Evolutionary conservation across 1,139 yeast genomes (phyloP).

Genomic region (Candida glucosophila): DNA sequence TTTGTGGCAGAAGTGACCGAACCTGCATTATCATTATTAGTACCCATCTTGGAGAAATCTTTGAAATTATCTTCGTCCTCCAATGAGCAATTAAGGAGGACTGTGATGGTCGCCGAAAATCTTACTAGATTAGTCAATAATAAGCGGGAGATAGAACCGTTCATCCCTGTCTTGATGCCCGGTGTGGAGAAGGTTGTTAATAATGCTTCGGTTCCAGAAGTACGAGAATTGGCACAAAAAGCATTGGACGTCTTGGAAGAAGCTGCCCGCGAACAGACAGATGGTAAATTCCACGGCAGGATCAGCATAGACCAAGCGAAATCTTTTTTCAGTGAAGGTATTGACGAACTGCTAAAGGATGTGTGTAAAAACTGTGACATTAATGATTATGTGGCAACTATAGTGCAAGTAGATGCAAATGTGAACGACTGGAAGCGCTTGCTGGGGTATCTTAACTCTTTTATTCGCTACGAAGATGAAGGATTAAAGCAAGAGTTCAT

Average conservation of each 20-base stretch:
- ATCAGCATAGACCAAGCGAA: constrained; percentile 49
- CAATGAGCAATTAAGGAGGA: constrained; percentile 92
- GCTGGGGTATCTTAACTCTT: constrained; percentile 43
- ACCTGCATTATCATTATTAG: constrained; percentile 83
- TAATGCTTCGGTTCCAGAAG: constrained; percentile 93
- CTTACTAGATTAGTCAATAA: constrained; percentile 92
- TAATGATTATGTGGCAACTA: constrained; percentile 41
- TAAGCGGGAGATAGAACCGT: constrained; percentile 82
- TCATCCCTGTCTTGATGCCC: constrained; percentile 79
- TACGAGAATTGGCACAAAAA: constrained; percentile 84
- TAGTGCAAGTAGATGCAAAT: constrained; percentile 69
- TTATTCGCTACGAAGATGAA: constrained; percentile 25
- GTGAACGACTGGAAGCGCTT: constrained; percentile 86
- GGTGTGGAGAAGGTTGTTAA: constrained; percentile 83
- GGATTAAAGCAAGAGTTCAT: constrained; percentile 34
- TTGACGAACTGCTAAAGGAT: constrained; percentile 14
- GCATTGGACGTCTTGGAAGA: constrained; percentile 76
- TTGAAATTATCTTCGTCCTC: constrained; percentile 83
- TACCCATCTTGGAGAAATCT: constrained; percentile 88
- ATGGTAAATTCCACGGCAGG: constrained; percentile 73
- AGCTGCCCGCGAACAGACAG: constrained; percentile 61
- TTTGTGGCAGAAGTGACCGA: constrained; percentile 98
- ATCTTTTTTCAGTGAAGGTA: constrained; percentile 29
- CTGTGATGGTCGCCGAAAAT: constrained; percentile 93
- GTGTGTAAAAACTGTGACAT: constrained; percentile 25